phyloP scores from a whole-genome alignment of 1,139 yeast species.

The Hansenula sp. region DNA sequence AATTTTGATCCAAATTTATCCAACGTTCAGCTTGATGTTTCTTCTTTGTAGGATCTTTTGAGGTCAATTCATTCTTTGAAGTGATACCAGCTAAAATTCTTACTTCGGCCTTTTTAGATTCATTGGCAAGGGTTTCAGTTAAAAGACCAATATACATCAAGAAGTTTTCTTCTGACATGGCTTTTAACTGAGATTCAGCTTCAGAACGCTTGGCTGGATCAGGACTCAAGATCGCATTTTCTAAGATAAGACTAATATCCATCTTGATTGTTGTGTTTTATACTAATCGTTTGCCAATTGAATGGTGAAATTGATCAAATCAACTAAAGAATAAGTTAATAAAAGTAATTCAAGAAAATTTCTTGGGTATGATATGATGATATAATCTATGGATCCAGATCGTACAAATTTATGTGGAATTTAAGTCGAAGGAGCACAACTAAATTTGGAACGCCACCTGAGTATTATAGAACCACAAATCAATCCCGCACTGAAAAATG shows the following conservation, averaged over 20 bases:
- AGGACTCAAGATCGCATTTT: slow-evolving; percentile 67
- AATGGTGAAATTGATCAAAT: too few relatives aligned
- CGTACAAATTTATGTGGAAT: too few relatives aligned
- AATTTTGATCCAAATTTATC: slow-evolving; percentile 42
- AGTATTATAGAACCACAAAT: too few relatives aligned
- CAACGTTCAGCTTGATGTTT: slow-evolving; percentile 48
- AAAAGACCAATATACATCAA: slow-evolving; percentile 67
- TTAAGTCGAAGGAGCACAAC: too few relatives aligned
- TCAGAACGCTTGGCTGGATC: slow-evolving; percentile 67
- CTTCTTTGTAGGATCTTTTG: slow-evolving; percentile 60
- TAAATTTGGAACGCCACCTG: too few relatives aligned
- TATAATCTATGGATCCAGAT: too few relatives aligned
- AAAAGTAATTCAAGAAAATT: background rate
- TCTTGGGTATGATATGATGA: too few relatives aligned
- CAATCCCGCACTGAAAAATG: too few relatives aligned
- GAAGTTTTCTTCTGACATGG: slow-evolving; percentile 74
- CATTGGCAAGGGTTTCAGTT: slow-evolving; percentile 69
- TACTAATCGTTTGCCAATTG: too few relatives aligned
- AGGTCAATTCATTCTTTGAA: slow-evolving; percentile 79
- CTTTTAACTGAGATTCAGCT: slow-evolving; percentile 77
- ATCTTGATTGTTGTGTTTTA: slow-evolving; percentile 6
- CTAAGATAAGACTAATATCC: slow-evolving; percentile 71
- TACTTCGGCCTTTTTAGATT: slow-evolving; percentile 68
- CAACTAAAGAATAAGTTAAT: background rate
- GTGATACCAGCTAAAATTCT: slow-evolving; percentile 90